Base-by-base conservation (phyloP, 176 grass and related monocot genomes). In the Triticum dicoccoides region DNA sequence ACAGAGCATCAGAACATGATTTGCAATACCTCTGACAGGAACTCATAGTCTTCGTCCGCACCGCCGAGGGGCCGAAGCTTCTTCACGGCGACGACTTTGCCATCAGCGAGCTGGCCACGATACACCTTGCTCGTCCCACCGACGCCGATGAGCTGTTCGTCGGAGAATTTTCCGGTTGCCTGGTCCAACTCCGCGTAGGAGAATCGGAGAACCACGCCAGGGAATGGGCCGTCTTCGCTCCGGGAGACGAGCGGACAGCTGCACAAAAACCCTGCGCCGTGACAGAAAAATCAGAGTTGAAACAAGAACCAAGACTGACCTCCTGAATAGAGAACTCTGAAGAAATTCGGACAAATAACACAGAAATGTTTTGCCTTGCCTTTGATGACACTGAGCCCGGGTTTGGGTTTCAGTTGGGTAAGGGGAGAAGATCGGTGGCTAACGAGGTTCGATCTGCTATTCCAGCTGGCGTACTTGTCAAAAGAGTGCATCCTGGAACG, bases 61-160 rank as follows among this genome's bases (percentile, higher is more conserved):
- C 87, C 87, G 81, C 91, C 82, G 0, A 96, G 85, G n/a, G 92
- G 89, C 83, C 90, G 89, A 29, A 99, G 90, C 83, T 91, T 99
- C 85, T 99, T 99, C 83, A 99, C 86, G 58, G 97, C 97, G 8
- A 99, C 85, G 24, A 94, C 65, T 83, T 73, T 91, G 47, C 90
- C 90, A 12, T 99, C 92, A 21, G 32, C 76, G 20, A 99, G 87
- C 66, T 96, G 88, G 54, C 97, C 94, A 49, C 92, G 79, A 52
- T 94, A 99, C 23, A 99, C 97, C 64, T 89, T 96, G 87, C 97
- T 99, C 9, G 91, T 94, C 14, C 92, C 97, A 0, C 97, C 94
- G 1, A 94, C 84, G 11, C 97, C 94, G 18, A 96, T 96, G 49
- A 94, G 77, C 62, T 93, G 83, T 61, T 88, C 87, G 11, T 84